Conservation (phyloP, 2,329 filamentous ascomycete species). For the Dactylellina cionopaga region DNA sequence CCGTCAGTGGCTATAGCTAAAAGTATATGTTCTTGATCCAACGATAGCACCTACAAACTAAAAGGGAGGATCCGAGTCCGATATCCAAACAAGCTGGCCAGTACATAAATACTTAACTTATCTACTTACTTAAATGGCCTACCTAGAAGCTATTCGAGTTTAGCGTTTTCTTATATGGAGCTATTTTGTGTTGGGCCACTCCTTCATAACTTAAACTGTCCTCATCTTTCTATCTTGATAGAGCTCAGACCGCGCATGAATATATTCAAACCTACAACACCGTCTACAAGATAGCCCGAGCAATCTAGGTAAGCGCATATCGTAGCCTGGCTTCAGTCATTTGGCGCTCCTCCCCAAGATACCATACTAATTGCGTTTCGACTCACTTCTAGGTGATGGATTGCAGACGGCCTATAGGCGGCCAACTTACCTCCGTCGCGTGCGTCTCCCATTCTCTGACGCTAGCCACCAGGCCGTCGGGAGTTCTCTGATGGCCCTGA, state of each 20-base stretch:
- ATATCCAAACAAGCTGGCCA: no score
- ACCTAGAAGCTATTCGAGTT: no score
- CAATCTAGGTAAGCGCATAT: neutral
- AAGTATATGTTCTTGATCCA: neutral
- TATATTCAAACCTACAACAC: neutral
- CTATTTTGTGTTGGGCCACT: neutral
- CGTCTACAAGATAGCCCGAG: neutral
- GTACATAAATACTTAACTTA: no score
- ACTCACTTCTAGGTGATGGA: conserved; percentile 42
- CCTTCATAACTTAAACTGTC: conserved; percentile 9
- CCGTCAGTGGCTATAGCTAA: neutral
- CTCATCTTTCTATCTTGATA: neutral
- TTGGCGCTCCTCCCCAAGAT: neutral
- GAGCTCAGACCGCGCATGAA: neutral
- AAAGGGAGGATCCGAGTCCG: no score
- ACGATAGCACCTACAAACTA: no score
- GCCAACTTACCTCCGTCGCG: conserved; percentile 32
- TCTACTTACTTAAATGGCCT: no score
- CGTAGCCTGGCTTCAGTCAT: neutral
- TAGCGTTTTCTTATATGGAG: no score
- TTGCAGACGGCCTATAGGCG: conserved; percentile 36
- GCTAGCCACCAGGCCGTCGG: conserved; percentile 14
- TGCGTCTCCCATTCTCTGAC: conserved; percentile 34
- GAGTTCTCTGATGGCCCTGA: conserved; percentile 46
- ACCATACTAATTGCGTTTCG: conserved; percentile 13